These are phyloP conservation scores for Theileria orientalis DNA, from an alignment of 169 alveolate species.

Conservation along the genomic window DNA sequence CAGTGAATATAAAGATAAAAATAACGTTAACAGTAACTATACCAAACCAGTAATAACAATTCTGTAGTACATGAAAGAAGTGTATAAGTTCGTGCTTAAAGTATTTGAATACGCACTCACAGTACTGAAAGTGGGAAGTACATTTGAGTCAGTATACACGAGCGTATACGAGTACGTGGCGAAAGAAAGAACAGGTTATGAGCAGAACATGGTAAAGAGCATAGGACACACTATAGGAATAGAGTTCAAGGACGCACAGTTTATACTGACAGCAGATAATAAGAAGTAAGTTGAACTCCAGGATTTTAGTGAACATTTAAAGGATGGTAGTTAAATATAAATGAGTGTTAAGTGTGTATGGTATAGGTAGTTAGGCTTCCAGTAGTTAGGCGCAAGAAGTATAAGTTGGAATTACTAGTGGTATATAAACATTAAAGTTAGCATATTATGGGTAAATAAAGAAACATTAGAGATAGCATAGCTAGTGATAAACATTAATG, in stretches of 20 bases:
- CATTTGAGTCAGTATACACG: conserved; percentile 67
- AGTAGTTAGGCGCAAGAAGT: no score
- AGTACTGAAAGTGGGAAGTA: conserved; percentile 51
- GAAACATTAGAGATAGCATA: background rate
- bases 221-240: conserved; percentile 86
- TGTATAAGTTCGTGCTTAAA: conserved; percentile 63
- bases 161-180: conserved; percentile 57
- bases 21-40: background rate
- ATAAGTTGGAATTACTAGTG: no score
- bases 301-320: no score
- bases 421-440: background rate
- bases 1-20: background rate
- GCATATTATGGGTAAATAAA: background rate
- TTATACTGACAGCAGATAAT: conserved; percentile 31
- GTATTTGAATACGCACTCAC: conserved; percentile 66
- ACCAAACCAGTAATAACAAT: background rate
- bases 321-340: no score
- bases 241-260: conserved; percentile 77
- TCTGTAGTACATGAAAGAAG: conserved; percentile 66
- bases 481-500: background rate
- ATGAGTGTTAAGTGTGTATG: no score
- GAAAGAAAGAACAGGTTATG: conserved; percentile 57
- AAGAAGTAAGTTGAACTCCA: conserved; percentile 41
- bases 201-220: conserved; percentile 72
- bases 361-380: no score